Percentiles rank a stretch among this genome's conserved stretches.
phyloP scores from a whole-genome alignment of 139 green algal genomes.

The Edaphochlamys debaryana region DNA sequence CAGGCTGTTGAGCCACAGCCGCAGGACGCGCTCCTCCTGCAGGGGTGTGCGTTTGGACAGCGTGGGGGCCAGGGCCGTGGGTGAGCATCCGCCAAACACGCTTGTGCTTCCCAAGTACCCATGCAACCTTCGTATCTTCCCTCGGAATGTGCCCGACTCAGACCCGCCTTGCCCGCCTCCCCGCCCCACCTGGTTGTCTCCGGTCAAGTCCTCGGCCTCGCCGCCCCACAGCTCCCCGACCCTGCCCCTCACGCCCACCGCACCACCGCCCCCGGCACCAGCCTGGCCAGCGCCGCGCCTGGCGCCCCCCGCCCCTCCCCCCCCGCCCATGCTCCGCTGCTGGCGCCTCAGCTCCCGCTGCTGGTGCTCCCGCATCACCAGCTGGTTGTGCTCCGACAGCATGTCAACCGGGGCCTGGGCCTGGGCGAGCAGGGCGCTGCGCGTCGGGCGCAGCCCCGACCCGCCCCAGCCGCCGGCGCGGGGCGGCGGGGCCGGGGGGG shows the following conservation, averaged over 20 bases:
- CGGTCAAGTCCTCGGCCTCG: neutral
- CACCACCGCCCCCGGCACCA: neutral
- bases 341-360: conserved; percentile 31
- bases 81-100: too few relatives aligned
- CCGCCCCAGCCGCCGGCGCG: neutral
- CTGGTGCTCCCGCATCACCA: conserved; percentile 22
- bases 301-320: neutral
- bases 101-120: too few relatives aligned
- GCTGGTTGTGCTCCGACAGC: conserved; percentile 27
- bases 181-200: conserved; percentile 30
- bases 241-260: too few relatives aligned
- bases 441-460: neutral
- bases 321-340: conserved; percentile 2
- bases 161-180: too few relatives aligned
- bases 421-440: neutral
- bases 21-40: conserved; percentile 54
- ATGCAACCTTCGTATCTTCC: too few relatives aligned
- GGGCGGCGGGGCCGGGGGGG: too few relatives aligned
- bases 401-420: neutral
- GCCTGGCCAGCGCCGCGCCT: neutral
- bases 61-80: too few relatives aligned
- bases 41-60: too few relatives aligned
- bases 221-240: conserved; percentile 17
- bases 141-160: too few relatives aligned
- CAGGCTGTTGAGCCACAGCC: conserved; percentile 50